phyloP scores from a whole-genome alignment of 805 yeast species.

The Zygotorulaspora sp. region DNA sequence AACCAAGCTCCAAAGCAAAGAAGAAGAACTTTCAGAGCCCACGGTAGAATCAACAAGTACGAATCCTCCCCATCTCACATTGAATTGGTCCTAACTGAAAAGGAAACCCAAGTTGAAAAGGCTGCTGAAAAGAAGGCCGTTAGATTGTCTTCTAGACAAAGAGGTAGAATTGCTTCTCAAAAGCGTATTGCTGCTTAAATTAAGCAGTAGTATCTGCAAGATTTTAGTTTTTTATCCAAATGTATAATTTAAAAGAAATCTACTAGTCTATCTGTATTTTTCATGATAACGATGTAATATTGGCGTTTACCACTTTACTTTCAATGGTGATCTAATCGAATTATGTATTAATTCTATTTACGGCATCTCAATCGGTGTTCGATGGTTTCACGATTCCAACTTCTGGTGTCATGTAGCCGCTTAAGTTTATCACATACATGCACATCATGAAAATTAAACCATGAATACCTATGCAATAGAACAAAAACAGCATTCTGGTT shows the following conservation, averaged over 20 bases:
- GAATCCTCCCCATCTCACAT: constrained; percentile 98
- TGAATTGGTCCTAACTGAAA: constrained; percentile 94
- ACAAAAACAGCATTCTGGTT: constrained; percentile 66
- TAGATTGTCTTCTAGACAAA: constrained; percentile 86
- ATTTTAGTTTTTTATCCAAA: constrained; percentile 11
- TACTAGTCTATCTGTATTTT: constrained; percentile 2
- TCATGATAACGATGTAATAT: too few relatives aligned
- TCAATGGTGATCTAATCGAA: too few relatives aligned
- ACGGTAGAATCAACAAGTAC: constrained; percentile 99
- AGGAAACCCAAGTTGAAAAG: constrained; percentile 89
- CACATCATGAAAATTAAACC: constrained; percentile 62
- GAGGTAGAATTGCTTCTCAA: constrained; percentile 84
- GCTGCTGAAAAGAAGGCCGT: constrained; percentile 65
- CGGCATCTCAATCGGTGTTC: background rate
- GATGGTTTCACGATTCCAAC: constrained; percentile 31
- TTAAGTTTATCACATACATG: constrained; percentile 47
- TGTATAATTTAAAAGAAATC: constrained; percentile 13
- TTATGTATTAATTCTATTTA: too few relatives aligned
- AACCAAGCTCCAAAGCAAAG: constrained; percentile 99
- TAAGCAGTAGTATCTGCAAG: constrained; percentile 1
- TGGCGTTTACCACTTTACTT: too few relatives aligned
- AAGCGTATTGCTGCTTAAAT: constrained; percentile 72
- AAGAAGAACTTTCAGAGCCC: constrained; percentile 99
- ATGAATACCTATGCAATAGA: constrained; percentile 73
- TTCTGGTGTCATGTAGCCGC: constrained; percentile 44